A percentile compares a stretch with the other conserved stretches of the same genome.
phyloP scores from a whole-genome alignment of 1,284 basidiomycete genomes.

The Trichosporon sp. region DNA sequence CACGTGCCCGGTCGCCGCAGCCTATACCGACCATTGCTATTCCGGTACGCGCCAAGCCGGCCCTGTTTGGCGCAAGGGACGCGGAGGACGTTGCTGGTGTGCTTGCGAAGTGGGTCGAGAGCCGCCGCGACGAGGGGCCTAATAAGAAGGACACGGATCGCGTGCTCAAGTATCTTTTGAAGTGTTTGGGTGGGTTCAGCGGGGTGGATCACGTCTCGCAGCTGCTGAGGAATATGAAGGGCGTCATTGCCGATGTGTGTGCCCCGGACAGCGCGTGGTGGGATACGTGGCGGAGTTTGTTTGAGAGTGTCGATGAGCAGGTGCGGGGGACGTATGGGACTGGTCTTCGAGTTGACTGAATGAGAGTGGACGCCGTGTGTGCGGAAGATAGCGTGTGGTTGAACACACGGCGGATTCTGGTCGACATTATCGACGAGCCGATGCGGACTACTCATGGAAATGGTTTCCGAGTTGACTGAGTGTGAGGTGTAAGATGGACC shows the following conservation, averaged over 20 bases:
- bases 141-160: conserved; percentile 63
- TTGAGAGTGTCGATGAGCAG: neutral
- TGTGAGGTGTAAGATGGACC: too few relatives aligned
- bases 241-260: conserved; percentile 28
- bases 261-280: neutral
- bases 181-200: conserved; percentile 58
- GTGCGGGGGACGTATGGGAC: neutral
- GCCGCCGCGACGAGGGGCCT: conserved; percentile 52
- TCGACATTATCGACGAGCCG: too few relatives aligned
- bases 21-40: conserved; percentile 43
- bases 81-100: conserved; percentile 63
- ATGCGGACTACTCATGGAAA: too few relatives aligned
- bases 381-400: neutral
- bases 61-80: conserved; percentile 58
- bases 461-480: too few relatives aligned
- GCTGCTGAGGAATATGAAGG: conserved; percentile 69
- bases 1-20: conserved; percentile 43
- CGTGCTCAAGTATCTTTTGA: conserved; percentile 63
- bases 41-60: conserved; percentile 51
- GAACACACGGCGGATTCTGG: too few relatives aligned
- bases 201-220: conserved; percentile 63
- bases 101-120: conserved; percentile 66
- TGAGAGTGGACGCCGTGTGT: conserved; percentile 7
- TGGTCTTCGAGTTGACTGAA: neutral
- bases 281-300: neutral